Percentiles rank a stretch among this genome's conserved stretches.
Evolutionary conservation across 768 basidiomycete genomes (phyloP).

Genomic region (Rhizopogon rudus): DNA sequence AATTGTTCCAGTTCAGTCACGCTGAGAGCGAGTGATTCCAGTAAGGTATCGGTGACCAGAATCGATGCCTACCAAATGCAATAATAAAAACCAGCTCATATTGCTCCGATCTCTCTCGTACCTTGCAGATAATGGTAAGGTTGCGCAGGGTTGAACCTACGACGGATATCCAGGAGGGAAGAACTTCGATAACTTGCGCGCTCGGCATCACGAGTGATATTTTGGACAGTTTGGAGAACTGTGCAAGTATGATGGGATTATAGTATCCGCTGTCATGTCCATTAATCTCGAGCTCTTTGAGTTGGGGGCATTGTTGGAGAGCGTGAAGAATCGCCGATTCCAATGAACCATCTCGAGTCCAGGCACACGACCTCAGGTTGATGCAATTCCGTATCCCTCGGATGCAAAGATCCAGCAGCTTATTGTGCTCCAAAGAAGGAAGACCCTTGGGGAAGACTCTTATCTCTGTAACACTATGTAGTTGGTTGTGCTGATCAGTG

Average conservation of each 20-base stretch:
- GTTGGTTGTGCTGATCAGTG: neutral
- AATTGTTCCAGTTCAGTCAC: conserved; percentile 51
- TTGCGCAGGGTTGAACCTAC: conserved; percentile 45
- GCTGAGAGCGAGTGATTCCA: conserved; percentile 45
- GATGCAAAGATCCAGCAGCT: conserved; percentile 36
- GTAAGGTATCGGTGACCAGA: conserved; percentile 51
- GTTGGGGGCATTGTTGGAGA: conserved; percentile 34
- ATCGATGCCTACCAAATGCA: conserved; percentile 42
- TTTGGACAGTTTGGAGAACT: conserved; percentile 47
- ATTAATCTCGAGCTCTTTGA: conserved; percentile 67
- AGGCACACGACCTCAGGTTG: conserved; percentile 60
- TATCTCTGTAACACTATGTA: conserved; percentile 42
- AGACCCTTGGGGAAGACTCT: conserved; percentile 66
- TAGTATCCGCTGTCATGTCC: conserved; percentile 54
- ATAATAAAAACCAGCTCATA: neutral
- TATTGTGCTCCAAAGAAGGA: conserved; percentile 22
- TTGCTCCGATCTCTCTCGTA: conserved; percentile 17
- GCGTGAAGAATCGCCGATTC: conserved; percentile 53
- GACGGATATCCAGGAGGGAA: conserved; percentile 46
- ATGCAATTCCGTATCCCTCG: conserved; percentile 55
- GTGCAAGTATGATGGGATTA: conserved; percentile 43
- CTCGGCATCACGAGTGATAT: conserved; percentile 78
- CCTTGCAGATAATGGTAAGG: conserved; percentile 70
- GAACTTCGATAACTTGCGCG: conserved; percentile 39
- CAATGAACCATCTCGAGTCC: conserved; percentile 79